A percentile compares a stretch with the other conserved stretches of the same genome.
These are phyloP conservation scores for Zopfochytrium polystomum DNA, from an alignment of 371 early-diverging fungal genomes.

Conservation along the genomic window DNA sequence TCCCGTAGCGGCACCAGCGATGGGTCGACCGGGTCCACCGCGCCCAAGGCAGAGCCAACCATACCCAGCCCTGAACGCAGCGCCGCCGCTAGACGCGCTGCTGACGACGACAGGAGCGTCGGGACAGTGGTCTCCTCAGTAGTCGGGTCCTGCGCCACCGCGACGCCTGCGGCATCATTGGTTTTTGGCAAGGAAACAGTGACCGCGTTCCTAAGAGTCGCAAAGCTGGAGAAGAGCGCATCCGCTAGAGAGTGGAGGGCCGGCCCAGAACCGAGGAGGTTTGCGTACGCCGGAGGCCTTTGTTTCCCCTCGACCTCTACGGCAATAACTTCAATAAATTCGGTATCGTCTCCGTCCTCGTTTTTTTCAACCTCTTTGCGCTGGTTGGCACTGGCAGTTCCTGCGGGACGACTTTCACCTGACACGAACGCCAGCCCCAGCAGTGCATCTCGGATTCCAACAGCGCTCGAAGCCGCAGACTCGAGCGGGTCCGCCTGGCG, in stretches of 20 bases:
- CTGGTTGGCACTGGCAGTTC: not conserved
- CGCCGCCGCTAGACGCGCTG: not conserved
- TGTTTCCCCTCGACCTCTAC: conserved; percentile 1
- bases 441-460: not conserved
- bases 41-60: not conserved
- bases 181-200: too few species aligned
- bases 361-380: not conserved
- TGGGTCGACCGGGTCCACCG: not conserved
- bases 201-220: not conserved
- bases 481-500: not conserved
- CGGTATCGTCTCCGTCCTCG: not conserved
- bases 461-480: conserved; percentile 3
- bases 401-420: not conserved
- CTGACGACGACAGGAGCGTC: not conserved
- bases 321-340: conserved; percentile 9
- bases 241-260: not conserved
- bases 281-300: not conserved
- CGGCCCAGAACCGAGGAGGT: not conserved
- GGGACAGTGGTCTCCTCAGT: too few species aligned
- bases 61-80: not conserved
- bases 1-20: not conserved
- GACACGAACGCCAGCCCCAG: not conserved
- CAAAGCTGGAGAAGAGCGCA: not conserved
- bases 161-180: too few species aligned
- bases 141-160: too few species aligned